Conservation (phyloP, 2,329 filamentous ascomycete genomes). For the Pestalotiopsis sp. region DNA sequence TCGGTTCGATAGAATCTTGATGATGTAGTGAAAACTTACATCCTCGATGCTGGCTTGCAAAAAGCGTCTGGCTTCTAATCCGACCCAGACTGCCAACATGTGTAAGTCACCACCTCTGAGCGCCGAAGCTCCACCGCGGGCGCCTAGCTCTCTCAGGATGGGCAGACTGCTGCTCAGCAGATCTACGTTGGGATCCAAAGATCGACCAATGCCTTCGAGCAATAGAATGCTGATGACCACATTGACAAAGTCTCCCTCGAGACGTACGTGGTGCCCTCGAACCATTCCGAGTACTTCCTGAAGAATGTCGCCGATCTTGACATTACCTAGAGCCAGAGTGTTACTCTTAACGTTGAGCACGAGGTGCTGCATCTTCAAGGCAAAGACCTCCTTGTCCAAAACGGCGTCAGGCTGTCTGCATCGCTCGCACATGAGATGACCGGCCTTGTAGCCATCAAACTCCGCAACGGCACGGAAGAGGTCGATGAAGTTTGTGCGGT, state of each 20-base stretch:
- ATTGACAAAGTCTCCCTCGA: slow-evolving; percentile 98
- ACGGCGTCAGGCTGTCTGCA: slow-evolving; percentile 92
- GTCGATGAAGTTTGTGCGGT: slow-evolving; percentile 88
- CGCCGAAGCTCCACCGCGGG: slow-evolving; percentile 71
- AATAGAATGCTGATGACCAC: slow-evolving; percentile 94
- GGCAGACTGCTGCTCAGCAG: slow-evolving; percentile 83
- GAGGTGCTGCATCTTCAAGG: slow-evolving; percentile 94
- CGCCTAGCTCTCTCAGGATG: slow-evolving; percentile 83
- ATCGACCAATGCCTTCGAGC: slow-evolving; percentile 89
- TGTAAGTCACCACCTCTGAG: slow-evolving; percentile 73
- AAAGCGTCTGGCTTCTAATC: slow-evolving; percentile 84
- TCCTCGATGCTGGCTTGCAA: slow-evolving; percentile 89
- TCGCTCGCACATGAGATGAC: slow-evolving; percentile 92
- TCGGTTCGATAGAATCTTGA: not conserved
- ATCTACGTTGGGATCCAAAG: slow-evolving; percentile 82
- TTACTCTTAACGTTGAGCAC: slow-evolving; percentile 86
- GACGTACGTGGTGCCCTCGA: slow-evolving; percentile 82
- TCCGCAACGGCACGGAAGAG: slow-evolving; percentile 95
- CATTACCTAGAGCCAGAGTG: slow-evolving; percentile 88
- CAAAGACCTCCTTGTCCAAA: slow-evolving; percentile 85
- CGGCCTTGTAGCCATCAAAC: slow-evolving; percentile 94
- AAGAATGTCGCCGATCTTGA: slow-evolving; percentile 94
- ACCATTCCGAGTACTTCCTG: slow-evolving; percentile 93
- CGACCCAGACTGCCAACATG: slow-evolving; percentile 90
- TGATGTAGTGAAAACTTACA: slow-evolving; percentile 48